Conservation (phyloP, 768 basidiomycete genomes). For the Serendipita vermifera region DNA sequence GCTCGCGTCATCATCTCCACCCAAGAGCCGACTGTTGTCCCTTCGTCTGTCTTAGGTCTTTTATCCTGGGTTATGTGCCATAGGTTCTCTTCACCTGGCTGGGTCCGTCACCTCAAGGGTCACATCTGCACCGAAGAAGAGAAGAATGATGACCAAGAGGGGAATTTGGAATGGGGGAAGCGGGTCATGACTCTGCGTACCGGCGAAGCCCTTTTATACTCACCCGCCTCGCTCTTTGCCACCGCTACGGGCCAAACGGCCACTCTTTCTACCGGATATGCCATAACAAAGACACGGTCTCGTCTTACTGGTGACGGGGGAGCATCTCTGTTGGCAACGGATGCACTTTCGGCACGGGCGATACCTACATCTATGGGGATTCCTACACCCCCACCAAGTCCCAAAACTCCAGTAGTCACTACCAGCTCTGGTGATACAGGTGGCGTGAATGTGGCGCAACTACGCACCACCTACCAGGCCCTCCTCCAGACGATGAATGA, state of each 20-base stretch:
- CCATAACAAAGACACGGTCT: neutral
- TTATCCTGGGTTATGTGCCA: constrained; percentile 55
- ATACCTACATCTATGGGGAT: no score
- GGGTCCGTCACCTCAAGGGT: constrained; percentile 57
- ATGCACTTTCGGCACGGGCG: no score
- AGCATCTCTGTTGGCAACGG: neutral
- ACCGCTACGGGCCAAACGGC: neutral
- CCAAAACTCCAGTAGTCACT: no score
- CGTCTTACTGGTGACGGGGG: constrained; percentile 3
- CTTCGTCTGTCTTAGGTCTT: constrained; percentile 51
- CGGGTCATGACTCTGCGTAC: constrained; percentile 10
- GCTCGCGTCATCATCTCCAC: constrained; percentile 66
- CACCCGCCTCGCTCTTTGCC: neutral
- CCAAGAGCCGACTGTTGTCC: constrained; percentile 66
- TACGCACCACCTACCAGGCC: no score
- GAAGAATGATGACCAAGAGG: neutral
- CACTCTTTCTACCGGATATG: neutral
- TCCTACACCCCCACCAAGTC: no score
- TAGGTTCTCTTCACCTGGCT: constrained; percentile 60
- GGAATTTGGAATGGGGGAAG: neutral
- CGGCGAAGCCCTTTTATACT: constrained; percentile 10
- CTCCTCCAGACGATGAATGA: no score
- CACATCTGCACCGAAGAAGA: constrained; percentile 31
- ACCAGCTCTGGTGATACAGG: no score
- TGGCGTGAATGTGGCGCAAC: no score